These are phyloP conservation scores for Endothia cerciana DNA, from an alignment of 2,329 filamentous ascomycete genomes.

Conservation along the genomic window DNA sequence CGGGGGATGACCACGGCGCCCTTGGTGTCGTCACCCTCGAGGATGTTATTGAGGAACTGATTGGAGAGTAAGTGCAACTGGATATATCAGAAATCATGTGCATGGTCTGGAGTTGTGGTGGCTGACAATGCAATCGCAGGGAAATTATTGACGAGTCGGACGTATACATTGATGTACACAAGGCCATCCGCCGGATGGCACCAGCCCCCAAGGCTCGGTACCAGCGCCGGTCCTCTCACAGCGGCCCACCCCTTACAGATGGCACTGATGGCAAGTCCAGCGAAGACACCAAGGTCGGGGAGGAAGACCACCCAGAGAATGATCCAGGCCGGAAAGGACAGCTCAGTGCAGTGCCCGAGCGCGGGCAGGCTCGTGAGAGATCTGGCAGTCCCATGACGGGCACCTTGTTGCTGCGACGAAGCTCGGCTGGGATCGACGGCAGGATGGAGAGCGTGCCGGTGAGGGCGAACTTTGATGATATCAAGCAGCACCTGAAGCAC, in stretches of 20 bases:
- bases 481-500: constrained; percentile 65
- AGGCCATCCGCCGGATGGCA: constrained; percentile 87
- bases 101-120: not conserved
- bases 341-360: constrained; percentile 42
- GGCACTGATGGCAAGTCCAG: constrained; percentile 31
- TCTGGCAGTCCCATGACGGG: constrained; percentile 54
- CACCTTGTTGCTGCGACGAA: constrained; percentile 63
- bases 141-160: constrained; percentile 99
- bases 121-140: constrained; percentile 49
- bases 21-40: constrained; percentile 94
- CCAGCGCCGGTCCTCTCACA: constrained; percentile 42
- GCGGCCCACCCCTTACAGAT: constrained; percentile 27
- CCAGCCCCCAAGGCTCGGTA: constrained; percentile 79
- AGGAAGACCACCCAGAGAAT: constrained; percentile 32
- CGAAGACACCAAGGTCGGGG: constrained; percentile 35
- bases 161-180: constrained; percentile 97
- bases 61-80: constrained; percentile 79
- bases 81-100: not conserved
- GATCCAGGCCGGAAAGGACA: constrained; percentile 37
- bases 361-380: constrained; percentile 44
- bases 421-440: constrained; percentile 59
- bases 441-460: constrained; percentile 55
- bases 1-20: constrained; percentile 88
- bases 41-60: constrained; percentile 97
- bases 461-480: constrained; percentile 64